phyloP scores from a whole-genome alignment of 129 eudicot genomes.

The Artemisia annua region DNA sequence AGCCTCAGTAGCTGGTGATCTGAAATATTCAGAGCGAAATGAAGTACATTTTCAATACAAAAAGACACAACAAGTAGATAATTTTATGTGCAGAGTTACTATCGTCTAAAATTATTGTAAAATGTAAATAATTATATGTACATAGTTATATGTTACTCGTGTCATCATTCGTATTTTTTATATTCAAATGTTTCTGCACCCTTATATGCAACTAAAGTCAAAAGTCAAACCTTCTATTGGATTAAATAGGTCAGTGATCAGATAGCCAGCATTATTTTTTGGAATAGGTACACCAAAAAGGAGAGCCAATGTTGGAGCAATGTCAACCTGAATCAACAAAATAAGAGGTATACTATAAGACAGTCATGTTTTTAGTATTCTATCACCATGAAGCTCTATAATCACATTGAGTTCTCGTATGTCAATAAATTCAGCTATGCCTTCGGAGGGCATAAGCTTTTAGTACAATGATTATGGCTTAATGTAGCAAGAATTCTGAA shows the following conservation, averaged over 20 bases:
- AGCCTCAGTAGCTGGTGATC: conserved; percentile 63
- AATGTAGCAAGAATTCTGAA: conserved; percentile 5
- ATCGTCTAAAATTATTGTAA: not conserved
- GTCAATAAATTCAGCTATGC: not conserved
- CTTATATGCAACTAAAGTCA: conserved; percentile 10
- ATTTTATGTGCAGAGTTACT: not conserved
- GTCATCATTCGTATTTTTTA: not conserved
- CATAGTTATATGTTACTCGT: not conserved
- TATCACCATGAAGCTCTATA: too few relatives aligned
- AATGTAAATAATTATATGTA: conserved; percentile 4
- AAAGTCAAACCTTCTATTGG: conserved; percentile 58
- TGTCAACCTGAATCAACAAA: conserved; percentile 56
- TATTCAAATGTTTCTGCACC: conserved; percentile 1
- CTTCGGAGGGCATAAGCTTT: not conserved
- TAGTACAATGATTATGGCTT: not conserved
- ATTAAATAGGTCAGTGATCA: conserved; percentile 55
- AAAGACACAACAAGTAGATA: not conserved
- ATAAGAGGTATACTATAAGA: too few relatives aligned
- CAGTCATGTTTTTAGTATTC: too few relatives aligned
- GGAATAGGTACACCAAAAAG: conserved; percentile 97
- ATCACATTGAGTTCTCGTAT: too few relatives aligned
- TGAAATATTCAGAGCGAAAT: conserved; percentile 21
- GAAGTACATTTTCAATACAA: not conserved
- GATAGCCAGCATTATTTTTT: conserved; percentile 69
- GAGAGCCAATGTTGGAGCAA: conserved; percentile 83